Percentiles rank a stretch among this genome's conserved stretches.
Conservation (phyloP, 768 basidiomycete genomes). For the Lentinus brumalis region DNA sequence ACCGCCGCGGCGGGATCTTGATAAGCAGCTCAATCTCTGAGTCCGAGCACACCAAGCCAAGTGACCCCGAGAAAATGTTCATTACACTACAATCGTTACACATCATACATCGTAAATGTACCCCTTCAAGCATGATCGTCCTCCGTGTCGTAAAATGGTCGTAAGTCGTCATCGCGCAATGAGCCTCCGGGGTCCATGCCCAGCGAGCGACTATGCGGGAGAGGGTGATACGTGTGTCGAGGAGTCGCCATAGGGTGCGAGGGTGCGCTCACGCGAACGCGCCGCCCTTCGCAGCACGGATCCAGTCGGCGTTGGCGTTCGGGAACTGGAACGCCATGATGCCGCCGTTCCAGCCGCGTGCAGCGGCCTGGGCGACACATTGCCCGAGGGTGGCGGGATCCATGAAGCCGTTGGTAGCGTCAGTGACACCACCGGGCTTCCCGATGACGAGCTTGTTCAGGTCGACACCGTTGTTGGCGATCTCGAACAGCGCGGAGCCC, state of each 20-base stretch:
- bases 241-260: not conserved
- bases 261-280: conserved; percentile 6
- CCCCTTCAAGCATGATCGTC: not conserved
- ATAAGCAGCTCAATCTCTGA: no score
- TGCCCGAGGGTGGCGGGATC: conserved; percentile 27
- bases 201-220: no score
- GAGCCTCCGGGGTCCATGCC: not conserved
- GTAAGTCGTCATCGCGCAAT: not conserved
- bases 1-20: no score
- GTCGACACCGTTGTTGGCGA: conserved; percentile 53
- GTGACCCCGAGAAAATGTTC: not conserved
- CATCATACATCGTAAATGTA: not conserved
- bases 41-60: not conserved
- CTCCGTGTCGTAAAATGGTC: not conserved
- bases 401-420: conserved; percentile 41
- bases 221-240: no score
- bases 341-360: conserved; percentile 34
- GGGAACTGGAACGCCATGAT: conserved; percentile 42
- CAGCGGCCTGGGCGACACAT: conserved; percentile 37
- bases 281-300: conserved; percentile 12
- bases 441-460: conserved; percentile 70
- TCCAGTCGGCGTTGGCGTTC: conserved; percentile 16
- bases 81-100: not conserved
- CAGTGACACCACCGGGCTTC: conserved; percentile 48
- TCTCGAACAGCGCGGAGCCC: conserved; percentile 44